phyloP scores from a whole-genome alignment of 805 yeast genomes.

The Wickerhamiella brachini region DNA sequence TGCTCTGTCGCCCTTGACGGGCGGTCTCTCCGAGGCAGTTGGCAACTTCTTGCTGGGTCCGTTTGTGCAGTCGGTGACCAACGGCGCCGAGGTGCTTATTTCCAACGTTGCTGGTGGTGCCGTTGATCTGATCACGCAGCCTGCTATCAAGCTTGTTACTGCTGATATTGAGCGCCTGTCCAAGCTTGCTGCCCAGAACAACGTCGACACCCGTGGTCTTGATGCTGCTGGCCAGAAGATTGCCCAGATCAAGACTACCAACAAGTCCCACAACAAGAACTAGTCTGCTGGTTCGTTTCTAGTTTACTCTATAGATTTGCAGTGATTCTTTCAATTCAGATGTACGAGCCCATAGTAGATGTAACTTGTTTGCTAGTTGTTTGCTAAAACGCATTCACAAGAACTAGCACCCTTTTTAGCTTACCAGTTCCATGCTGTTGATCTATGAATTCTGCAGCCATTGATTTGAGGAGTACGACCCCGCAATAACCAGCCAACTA shows the following conservation, averaged over 20 bases:
- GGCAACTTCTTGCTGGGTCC: constrained; percentile 20
- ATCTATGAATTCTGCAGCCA: too few relatives aligned
- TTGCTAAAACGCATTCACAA: too few relatives aligned
- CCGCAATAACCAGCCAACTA: too few relatives aligned
- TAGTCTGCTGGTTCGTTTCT: too few relatives aligned
- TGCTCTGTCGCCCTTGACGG: constrained; percentile 12
- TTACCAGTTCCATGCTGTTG: too few relatives aligned
- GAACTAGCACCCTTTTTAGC: too few relatives aligned
- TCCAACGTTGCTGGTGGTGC: constrained; percentile 18
- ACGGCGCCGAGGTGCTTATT: constrained; percentile 21
- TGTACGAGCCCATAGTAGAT: too few relatives aligned
- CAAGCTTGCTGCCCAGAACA: constrained; percentile 11
- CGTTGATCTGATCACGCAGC: constrained; percentile 7
- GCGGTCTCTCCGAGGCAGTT: constrained; percentile 11
- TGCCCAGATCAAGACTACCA: neutral
- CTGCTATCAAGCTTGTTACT: neutral
- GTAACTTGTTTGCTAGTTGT: too few relatives aligned
- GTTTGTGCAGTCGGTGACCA: constrained; percentile 21
- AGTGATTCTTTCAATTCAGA: neutral
- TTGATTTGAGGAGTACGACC: too few relatives aligned
- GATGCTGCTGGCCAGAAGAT: neutral
- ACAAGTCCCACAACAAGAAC: neutral
- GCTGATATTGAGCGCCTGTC: constrained; percentile 8
- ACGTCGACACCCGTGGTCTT: constrained; percentile 1
- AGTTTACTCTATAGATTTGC: neutral